These are phyloP conservation scores for Bolboschoenus planiculmis DNA, from an alignment of 176 grass and related monocot genomes.

Conservation along the genomic window DNA sequence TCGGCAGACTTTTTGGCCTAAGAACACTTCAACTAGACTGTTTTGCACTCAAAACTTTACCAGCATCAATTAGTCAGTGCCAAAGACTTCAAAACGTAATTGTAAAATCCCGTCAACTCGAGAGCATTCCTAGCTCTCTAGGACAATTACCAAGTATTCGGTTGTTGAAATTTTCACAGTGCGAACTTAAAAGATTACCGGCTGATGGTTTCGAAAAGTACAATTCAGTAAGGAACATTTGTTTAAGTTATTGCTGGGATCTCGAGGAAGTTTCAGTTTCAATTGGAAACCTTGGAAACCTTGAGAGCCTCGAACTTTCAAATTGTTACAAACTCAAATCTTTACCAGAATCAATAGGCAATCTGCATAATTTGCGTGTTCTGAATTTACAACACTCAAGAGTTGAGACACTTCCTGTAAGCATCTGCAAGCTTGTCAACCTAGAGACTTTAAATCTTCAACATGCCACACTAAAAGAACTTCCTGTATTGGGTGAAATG, in stretches of 20 bases:
- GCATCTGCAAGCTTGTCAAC: neutral
- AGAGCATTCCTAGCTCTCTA: neutral
- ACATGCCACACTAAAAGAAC: neutral
- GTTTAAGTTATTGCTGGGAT: neutral
- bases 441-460: neutral
- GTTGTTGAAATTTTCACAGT: neutral
- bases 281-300: neutral
- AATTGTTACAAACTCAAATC: neutral
- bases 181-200: neutral
- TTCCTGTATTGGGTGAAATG: neutral
- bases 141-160: neutral
- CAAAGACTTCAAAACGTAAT: neutral
- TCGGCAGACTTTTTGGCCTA: neutral
- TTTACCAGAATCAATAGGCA: neutral
- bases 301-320: neutral
- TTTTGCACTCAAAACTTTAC: neutral
- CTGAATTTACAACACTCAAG: neutral
- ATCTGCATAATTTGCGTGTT: neutral
- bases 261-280: neutral
- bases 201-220: neutral
- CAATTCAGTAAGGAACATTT: neutral
- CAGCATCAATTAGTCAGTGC: neutral
- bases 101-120: neutral
- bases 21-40: neutral
- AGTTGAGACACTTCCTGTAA: neutral